phyloP scores from a whole-genome alignment of 129 eudicot species.

The Kitagawia praeruptora region DNA sequence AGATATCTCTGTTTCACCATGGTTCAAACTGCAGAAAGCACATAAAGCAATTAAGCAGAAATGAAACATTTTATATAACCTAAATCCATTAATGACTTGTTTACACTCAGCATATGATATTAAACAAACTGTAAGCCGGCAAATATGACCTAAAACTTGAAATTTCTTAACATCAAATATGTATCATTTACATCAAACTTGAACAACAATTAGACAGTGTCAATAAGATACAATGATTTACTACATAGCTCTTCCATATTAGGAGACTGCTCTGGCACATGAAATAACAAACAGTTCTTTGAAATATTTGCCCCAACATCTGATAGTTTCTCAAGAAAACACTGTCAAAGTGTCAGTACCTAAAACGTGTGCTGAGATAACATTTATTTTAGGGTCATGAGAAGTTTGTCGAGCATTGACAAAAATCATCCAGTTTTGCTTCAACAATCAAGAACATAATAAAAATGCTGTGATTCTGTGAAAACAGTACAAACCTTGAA shows the following conservation, averaged over 20 bases:
- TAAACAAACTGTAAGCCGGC: background rate
- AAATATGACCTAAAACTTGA: background rate
- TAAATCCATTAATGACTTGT: no score
- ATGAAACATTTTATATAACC: no score
- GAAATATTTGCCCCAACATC: constrained; percentile 76
- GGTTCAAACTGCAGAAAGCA: no score
- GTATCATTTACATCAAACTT: background rate
- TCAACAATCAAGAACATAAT: background rate
- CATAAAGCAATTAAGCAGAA: no score
- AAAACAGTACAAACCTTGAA: constrained; percentile 43
- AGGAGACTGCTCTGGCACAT: no score
- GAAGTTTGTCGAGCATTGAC: background rate
- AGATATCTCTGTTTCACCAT: no score
- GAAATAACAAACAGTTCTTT: constrained; percentile 65
- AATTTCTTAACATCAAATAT: background rate
- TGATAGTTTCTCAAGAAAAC: constrained; percentile 35
- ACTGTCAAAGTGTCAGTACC: constrained; percentile 24
- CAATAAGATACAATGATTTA: no score
- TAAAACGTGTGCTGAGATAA: constrained; percentile 7
- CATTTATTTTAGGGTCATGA: background rate
- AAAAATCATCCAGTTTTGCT: background rate
- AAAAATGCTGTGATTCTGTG: background rate
- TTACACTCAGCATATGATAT: no score
- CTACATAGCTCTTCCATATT: constrained; percentile 52
- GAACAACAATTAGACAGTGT: background rate